A percentile compares a stretch with the other conserved stretches of the same genome.
These are phyloP conservation scores for Bisporella sp. DNA, from an alignment of 2,329 filamentous ascomycete species.

Conservation along the genomic window DNA sequence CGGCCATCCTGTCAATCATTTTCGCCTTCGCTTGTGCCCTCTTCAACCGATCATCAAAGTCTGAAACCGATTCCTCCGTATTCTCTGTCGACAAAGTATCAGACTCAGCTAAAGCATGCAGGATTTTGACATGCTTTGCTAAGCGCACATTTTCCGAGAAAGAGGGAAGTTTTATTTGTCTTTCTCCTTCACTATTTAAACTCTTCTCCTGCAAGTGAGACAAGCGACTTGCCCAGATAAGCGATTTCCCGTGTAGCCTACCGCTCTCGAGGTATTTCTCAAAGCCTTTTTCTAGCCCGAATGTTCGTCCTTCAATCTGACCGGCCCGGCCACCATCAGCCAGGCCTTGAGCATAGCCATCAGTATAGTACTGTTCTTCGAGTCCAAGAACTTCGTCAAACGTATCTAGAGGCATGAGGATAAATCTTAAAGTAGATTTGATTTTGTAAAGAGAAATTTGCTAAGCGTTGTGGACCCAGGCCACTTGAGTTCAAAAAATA, in stretches of 20 bases:
- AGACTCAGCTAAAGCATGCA: conserved; percentile 74
- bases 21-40: conserved; percentile 78
- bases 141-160: conserved; percentile 56
- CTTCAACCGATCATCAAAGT: conserved; percentile 85
- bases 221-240: conserved; percentile 77
- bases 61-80: conserved; percentile 79
- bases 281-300: conserved; percentile 88
- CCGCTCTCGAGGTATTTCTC: conserved; percentile 86
- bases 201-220: conserved; percentile 1
- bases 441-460: too few species aligned
- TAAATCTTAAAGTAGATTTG: too few species aligned
- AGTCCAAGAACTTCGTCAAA: conserved; percentile 45
- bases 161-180: conserved; percentile 32
- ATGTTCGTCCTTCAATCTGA: conserved; percentile 78
- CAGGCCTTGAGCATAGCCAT: conserved; percentile 71
- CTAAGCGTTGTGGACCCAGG: too few species aligned
- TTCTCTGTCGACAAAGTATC: conserved; percentile 74
- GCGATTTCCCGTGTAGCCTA: conserved; percentile 66
- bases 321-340: conserved; percentile 72
- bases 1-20: conserved; percentile 68
- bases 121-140: conserved; percentile 65
- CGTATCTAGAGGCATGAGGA: too few species aligned
- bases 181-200: not conserved
- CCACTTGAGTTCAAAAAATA: too few species aligned
- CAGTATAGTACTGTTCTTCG: conserved; percentile 67